A percentile compares a stretch with the other conserved stretches of the same genome.
Conservation (phyloP, 371 early-diverging fungal genomes). For the Mortierella sp. region DNA sequence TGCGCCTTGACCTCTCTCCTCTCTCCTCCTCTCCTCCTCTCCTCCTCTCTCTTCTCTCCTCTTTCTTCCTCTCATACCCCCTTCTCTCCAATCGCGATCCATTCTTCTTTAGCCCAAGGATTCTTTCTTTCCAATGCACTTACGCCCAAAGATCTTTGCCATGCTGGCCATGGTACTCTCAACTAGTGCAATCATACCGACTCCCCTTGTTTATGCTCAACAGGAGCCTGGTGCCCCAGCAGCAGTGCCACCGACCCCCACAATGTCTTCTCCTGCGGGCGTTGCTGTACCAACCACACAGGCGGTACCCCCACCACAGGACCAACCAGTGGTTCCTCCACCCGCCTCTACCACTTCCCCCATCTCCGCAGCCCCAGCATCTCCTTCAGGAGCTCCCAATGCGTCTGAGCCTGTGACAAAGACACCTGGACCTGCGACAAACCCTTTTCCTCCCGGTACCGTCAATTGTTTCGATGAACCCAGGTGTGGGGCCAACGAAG, state of each 20-base stretch:
- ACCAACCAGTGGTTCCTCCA: too few relatives aligned
- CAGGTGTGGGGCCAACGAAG: slow-evolving; percentile 19
- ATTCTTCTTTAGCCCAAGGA: slow-evolving; percentile 4
- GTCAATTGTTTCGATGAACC: slow-evolving; percentile 23
- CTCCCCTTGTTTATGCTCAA: too few relatives aligned
- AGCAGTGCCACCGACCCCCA: neutral
- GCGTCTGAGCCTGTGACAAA: neutral
- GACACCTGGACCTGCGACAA: slow-evolving; percentile 30
- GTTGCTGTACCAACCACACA: too few relatives aligned
- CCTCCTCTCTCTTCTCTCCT: neutral
- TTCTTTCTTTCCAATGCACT: neutral
- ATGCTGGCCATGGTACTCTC: slow-evolving; percentile 3
- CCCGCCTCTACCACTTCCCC: too few relatives aligned
- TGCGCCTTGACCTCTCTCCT: too few relatives aligned
- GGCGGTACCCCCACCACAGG: too few relatives aligned
- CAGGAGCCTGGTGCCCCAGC: neutral
- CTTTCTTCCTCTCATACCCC: neutral
- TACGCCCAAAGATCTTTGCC: neutral
- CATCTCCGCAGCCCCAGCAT: neutral
- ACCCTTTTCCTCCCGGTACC: slow-evolving; percentile 32
- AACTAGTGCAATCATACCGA: neutral
- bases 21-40: neutral
- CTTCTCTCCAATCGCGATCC: neutral
- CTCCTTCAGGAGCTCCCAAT: too few relatives aligned
- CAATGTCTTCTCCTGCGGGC: neutral